Evolutionary conservation across 805 yeast species (phyloP), one percentile per base, ranked within the genome.

Genomic region (Candida quercuum): DNA sequence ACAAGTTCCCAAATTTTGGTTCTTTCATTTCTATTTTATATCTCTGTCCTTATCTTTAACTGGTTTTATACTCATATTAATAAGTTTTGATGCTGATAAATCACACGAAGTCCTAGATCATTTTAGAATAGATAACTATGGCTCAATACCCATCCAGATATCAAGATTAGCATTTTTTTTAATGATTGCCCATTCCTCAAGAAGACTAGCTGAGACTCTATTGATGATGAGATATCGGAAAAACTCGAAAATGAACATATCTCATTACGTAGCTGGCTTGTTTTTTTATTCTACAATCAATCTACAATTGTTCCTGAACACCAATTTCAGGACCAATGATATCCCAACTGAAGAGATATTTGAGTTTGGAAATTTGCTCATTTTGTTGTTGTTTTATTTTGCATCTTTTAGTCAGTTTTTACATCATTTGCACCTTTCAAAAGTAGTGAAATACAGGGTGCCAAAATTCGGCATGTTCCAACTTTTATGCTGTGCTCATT

Each of bases 191-290:
- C 93, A 84, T 49, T 72, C 80, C 1, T 14, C 60, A 3, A 60
- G 88, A 49, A 61, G 93, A 42, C 42, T 67, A 3, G 61, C 63
- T 33, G 93, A 84, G 53, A 74, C 83, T 30, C 40, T 63, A 3
- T 63, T 47, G 35, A 64, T 83, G 16, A 64, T 72, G 27, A 72
- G 65, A 26, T 77, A 71, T 52, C 63, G 71, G 4, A 31, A 54
- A 2, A 49, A 51, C 1, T 67, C 87, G 3, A 67, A 67, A 41
- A 83, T 84, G 65, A 80, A 82, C 50, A 48, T 81, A 26, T 63
- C 76, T 1, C 93, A 84, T 57, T 84, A 82, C 48, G 35, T 77
- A 1, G 81, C 73, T 4, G 94, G 93, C 0, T 24, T 81, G 4
- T 63, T 67, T 47, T 82, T 76, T 49, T 84, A 84, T 45, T 38